Base-by-base conservation (phyloP, 495 filamentous ascomycete genomes). In the Neurospora discreta region DNA sequence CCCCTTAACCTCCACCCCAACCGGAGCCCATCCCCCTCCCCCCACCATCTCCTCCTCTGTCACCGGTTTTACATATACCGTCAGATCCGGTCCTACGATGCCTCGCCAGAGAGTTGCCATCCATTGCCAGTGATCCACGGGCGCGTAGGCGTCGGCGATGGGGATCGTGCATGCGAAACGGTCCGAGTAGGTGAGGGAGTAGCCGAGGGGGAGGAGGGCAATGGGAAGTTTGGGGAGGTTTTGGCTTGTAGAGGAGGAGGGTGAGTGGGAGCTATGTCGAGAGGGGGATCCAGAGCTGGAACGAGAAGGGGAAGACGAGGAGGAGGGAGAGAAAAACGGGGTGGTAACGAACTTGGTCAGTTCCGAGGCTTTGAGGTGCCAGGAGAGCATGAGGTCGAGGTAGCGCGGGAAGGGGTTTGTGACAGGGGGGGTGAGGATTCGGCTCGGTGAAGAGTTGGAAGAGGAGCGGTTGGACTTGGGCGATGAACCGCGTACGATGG, bases 41-140 rank as follows among this genome's bases (percentile, higher is more conserved):
- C 16, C 20, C n/a, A 0, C 30, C 69, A 77, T 40, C 65, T 79
- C 75, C 20, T 78, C 75, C 20, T 77, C 75, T 1, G 67, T 58
- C 4, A 46, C 73, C 1, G 69, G 71, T 72, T 83, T 82, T 42
- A 90, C 86, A 74, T 88, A 95, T 26, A 99, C 87, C 0, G 93
- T 97, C 72, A 98, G 84, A 81, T 99, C 95, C 0, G 94, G 88
- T 0, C 93, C 94, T 0, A 95, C 87, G 69, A 92, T 91, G 2
- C 92, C 91, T 2, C 94, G 90, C 95, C 95, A 99, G 3, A 97
- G 86, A 69, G 92, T 95, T 38, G 95, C 95, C 84, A 95, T 93
- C 95, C 95, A 98, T 81, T 97, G 93, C 95, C 95, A 99, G 78
- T 99, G 95, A 77, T 99, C 93, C 39, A 92, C 83, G 0, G 92